Conservation (phyloP, 176 grass and related monocot genomes). For the Zizania latifolia region DNA sequence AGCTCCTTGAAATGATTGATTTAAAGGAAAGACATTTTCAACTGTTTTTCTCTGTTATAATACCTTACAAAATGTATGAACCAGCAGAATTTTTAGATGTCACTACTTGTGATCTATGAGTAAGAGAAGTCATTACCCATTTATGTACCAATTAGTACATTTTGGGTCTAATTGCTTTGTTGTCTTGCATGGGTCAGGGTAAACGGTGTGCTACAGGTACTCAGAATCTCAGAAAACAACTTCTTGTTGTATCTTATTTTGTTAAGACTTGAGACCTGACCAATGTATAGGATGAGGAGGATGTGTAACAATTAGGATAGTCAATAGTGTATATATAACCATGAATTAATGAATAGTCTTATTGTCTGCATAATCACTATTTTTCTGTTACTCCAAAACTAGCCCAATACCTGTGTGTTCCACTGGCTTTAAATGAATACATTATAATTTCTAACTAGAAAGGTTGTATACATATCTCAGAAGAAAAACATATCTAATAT, state of each 20-base stretch:
- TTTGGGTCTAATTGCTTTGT: neutral
- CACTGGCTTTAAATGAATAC: neutral
- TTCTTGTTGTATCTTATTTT: slow-evolving; percentile 9
- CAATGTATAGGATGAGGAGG: neutral
- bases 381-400: slow-evolving; percentile 11
- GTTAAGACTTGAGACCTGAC: neutral
- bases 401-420: neutral
- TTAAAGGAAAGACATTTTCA: too few species aligned
- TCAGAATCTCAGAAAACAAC: neutral
- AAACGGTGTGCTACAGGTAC: slow-evolving; percentile 4
- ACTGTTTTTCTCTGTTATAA: too few species aligned
- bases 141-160: neutral
- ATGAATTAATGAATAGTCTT: neutral
- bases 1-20: too few species aligned
- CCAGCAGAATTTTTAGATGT: neutral
- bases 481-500: neutral
- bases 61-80: too few species aligned
- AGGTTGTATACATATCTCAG: neutral
- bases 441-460: neutral
- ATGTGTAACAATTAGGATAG: neutral
- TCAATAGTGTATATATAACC: slow-evolving; percentile 9
- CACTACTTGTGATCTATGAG: neutral
- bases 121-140: neutral
- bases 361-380: neutral
- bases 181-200: neutral